Evolutionary conservation across 2,329 filamentous ascomycete genomes (phyloP).

Genomic region (Nannizziopsis barbatae): DNA sequence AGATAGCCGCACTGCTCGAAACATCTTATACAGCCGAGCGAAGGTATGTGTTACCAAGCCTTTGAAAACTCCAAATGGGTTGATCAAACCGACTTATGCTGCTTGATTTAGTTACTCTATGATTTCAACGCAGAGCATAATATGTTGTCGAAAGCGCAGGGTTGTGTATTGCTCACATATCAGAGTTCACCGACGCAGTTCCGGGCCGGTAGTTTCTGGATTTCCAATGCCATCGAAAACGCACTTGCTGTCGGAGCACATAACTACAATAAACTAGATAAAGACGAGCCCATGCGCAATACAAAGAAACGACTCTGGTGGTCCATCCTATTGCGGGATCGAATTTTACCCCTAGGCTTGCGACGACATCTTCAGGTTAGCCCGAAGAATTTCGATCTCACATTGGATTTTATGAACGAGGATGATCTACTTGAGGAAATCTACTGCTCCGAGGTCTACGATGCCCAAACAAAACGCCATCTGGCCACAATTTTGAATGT

Average conservation of each 20-base stretch:
- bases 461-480: slow-evolving; percentile 35
- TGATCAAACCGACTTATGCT: not conserved
- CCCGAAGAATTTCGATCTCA: slow-evolving; percentile 38
- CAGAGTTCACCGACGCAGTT: slow-evolving; percentile 32
- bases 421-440: slow-evolving; percentile 41
- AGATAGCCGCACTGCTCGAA: slow-evolving; percentile 36
- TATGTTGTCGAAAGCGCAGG: slow-evolving; percentile 23
- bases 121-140: slow-evolving; percentile 23
- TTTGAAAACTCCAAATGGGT: not conserved
- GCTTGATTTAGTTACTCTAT: slow-evolving; percentile 20
- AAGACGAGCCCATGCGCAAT: slow-evolving; percentile 26
- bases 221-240: slow-evolving; percentile 41
- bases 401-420: slow-evolving; percentile 29
- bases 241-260: slow-evolving; percentile 37
- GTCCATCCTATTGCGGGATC: slow-evolving; percentile 45
- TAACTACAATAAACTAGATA: slow-evolving; percentile 35
- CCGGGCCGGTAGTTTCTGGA: slow-evolving; percentile 32
- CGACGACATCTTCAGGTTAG: slow-evolving; percentile 44
- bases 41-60: slow-evolving; percentile 24
- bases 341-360: slow-evolving; percentile 41
- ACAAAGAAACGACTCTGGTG: slow-evolving; percentile 45
- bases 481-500: slow-evolving; percentile 39
- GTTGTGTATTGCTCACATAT: slow-evolving; percentile 22
- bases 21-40: slow-evolving; percentile 36
- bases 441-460: slow-evolving; percentile 37